phyloP scores from a whole-genome alignment of 2,329 filamentous ascomycete genomes.

The Venturia pyrina region DNA sequence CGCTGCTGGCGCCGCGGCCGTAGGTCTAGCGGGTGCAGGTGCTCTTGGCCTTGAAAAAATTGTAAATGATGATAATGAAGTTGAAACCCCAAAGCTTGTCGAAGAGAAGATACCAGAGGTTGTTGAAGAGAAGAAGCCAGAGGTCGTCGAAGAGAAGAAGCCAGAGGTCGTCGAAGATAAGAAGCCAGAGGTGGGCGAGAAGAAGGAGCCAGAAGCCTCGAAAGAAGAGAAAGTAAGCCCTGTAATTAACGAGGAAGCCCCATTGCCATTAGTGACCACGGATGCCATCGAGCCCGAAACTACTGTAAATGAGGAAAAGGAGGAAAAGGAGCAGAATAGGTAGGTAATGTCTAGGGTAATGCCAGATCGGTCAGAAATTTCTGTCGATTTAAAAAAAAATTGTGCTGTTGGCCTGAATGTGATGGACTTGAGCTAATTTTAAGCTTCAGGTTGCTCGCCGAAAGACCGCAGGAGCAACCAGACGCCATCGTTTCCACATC shows the following conservation, averaged over 20 bases:
- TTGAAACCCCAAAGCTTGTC: background rate
- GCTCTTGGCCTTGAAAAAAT: constrained; percentile 1
- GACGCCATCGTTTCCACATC: background rate
- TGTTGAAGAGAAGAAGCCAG: background rate
- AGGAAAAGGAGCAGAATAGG: background rate
- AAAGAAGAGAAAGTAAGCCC: background rate
- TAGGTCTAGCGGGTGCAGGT: background rate
- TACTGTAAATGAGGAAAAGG: background rate
- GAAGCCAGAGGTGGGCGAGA: too few species aligned
- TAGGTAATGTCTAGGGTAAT: background rate
- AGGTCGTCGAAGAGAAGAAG: background rate
- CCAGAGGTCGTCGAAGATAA: background rate
- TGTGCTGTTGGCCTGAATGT: background rate
- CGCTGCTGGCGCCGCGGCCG: background rate
- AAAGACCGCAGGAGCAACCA: background rate
- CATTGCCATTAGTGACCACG: background rate
- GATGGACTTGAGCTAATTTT: background rate
- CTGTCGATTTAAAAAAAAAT: too few species aligned
- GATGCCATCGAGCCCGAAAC: background rate
- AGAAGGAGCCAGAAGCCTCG: background rate
- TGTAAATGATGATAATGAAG: background rate
- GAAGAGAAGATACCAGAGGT: background rate
- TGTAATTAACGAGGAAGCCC: background rate
- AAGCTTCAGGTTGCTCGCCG: background rate
- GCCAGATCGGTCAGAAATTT: too few species aligned